phyloP scores from a whole-genome alignment of 441 rosid genomes.

The Syzygium syzygioides region DNA sequence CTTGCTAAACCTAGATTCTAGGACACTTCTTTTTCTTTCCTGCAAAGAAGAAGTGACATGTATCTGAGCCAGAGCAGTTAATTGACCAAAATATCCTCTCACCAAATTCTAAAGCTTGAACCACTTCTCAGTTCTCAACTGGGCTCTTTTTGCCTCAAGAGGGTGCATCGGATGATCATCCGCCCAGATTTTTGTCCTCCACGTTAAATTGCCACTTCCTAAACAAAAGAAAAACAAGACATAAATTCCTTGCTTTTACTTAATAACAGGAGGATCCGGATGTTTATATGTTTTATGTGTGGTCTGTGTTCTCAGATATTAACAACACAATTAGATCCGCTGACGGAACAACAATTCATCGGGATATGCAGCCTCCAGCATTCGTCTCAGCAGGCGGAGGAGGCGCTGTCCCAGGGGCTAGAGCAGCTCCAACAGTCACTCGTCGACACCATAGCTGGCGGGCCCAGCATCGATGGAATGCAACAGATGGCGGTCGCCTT shows the following conservation, averaged over 20 bases:
- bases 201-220: neutral
- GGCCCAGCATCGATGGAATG: slow-evolving; percentile 42
- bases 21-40: neutral
- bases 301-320: slow-evolving; percentile 31
- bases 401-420: slow-evolving; percentile 63
- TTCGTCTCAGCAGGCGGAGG: slow-evolving; percentile 72
- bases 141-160: neutral
- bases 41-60: neutral
- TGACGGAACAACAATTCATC: slow-evolving; percentile 70
- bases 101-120: neutral
- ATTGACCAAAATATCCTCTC: neutral
- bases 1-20: neutral
- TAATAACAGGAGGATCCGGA: neutral
- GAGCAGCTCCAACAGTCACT: slow-evolving; percentile 75
- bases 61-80: neutral
- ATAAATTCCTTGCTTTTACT: neutral
- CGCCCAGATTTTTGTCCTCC: neutral
- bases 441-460: slow-evolving; percentile 41
- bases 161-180: neutral
- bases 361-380: slow-evolving; percentile 68
- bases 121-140: neutral
- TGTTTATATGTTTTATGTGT: no score
- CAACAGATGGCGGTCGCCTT: slow-evolving; percentile 71
- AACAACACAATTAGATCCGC: slow-evolving; percentile 52
- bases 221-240: neutral